These are phyloP conservation scores for Debaryomyces coudertii DNA, from an alignment of 1,139 yeast genomes.

Conservation along the genomic window DNA sequence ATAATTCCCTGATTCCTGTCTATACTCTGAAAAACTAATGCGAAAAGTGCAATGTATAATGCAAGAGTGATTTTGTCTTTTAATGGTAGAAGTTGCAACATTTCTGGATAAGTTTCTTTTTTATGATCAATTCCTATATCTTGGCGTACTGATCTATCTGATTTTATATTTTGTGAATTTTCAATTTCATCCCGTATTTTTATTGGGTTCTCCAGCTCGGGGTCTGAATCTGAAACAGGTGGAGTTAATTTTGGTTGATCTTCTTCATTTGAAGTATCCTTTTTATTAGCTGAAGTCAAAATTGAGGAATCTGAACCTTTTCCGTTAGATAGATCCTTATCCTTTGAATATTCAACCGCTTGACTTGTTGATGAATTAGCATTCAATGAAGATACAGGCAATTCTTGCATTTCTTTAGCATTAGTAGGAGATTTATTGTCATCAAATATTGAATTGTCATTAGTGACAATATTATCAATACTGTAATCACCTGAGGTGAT, in stretches of 20 bases:
- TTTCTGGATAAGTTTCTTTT: background rate
- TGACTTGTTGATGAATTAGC: background rate
- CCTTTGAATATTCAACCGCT: background rate
- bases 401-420: background rate
- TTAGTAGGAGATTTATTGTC: background rate
- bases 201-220: constrained; percentile 13
- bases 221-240: constrained; percentile 27
- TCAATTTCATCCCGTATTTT: background rate
- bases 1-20: background rate
- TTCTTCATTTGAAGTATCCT: constrained; percentile 12
- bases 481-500: constrained; percentile 11
- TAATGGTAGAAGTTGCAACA: constrained; percentile 1
- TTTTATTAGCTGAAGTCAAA: background rate
- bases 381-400: background rate
- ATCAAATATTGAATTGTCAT: background rate
- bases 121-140: background rate
- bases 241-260: constrained; percentile 20
- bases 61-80: constrained; percentile 1
- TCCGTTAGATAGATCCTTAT: constrained; percentile 5
- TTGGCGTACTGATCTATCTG: background rate
- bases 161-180: background rate
- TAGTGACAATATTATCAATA: background rate
- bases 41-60: background rate
- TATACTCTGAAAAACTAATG: background rate
- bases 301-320: background rate